These are phyloP conservation scores for Populus pruinosa DNA, from an alignment of 345 rosid species.

Conservation along the genomic window DNA sequence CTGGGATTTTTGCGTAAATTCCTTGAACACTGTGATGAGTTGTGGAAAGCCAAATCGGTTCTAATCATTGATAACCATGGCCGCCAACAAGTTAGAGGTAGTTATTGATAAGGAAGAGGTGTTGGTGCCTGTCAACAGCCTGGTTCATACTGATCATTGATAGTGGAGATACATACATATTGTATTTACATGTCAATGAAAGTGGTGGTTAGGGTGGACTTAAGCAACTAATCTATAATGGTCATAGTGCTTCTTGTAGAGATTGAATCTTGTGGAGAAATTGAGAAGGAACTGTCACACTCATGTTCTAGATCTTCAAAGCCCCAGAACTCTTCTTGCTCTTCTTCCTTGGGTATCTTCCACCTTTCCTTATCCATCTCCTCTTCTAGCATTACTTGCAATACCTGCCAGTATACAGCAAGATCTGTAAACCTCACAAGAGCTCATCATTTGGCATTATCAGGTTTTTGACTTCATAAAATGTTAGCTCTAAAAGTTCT, in stretches of 20 bases:
- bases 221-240: background rate
- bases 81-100: background rate
- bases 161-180: background rate
- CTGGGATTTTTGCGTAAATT: background rate
- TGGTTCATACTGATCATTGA: background rate
- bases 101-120: background rate
- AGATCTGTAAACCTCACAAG: background rate
- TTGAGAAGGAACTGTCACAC: constrained; percentile 47
- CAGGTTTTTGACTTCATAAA: background rate
- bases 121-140: background rate
- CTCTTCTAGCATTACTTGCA: constrained; percentile 60
- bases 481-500: background rate
- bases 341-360: constrained; percentile 79
- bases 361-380: constrained; percentile 64
- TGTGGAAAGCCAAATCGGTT: background rate
- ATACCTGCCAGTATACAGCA: constrained; percentile 39
- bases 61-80: background rate
- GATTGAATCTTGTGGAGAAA: constrained; percentile 60
- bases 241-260: constrained; percentile 47
- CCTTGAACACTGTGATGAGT: background rate
- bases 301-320: constrained; percentile 86
- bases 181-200: constrained; percentile 13
- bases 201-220: background rate
- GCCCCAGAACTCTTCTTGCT: constrained; percentile 76
- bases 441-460: background rate